These are phyloP conservation scores for Trypanosoma rangeli DNA, from an alignment of 208 protist species.

Conservation along the genomic window DNA sequence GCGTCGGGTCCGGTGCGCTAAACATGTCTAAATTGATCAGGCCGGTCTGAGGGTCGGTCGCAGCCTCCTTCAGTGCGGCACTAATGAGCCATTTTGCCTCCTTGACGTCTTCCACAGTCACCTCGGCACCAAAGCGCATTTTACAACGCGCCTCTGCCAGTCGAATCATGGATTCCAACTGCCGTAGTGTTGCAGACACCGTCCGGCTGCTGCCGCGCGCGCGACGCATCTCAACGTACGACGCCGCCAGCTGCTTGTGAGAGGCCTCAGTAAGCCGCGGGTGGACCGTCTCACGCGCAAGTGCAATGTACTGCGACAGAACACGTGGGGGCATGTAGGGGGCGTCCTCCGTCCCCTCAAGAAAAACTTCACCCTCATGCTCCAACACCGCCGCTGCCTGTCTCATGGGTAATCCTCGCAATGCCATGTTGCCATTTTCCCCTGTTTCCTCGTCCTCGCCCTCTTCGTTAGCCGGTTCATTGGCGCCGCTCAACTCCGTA, in stretches of 20 bases:
- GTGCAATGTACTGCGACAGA: slow-evolving; percentile 92
- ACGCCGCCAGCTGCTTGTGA: slow-evolving; percentile 85
- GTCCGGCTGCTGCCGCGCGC: slow-evolving; percentile 87
- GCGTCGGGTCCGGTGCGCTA: slow-evolving; percentile 73
- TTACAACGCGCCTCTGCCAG: slow-evolving; percentile 93
- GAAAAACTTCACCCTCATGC: slow-evolving; percentile 76
- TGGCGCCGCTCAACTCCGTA: neutral
- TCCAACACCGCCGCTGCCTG: slow-evolving; percentile 42
- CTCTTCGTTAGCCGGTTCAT: slow-evolving; percentile 5
- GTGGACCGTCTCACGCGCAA: slow-evolving; percentile 86
- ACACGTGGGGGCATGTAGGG: slow-evolving; percentile 77
- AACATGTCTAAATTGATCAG: slow-evolving; percentile 91
- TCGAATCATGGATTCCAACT: slow-evolving; percentile 99
- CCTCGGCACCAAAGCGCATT: slow-evolving; percentile 84
- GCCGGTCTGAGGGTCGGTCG: slow-evolving; percentile 86
- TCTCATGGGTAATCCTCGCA: slow-evolving; percentile 15
- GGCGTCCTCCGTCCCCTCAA: slow-evolving; percentile 44
- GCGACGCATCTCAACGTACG: slow-evolving; percentile 94
- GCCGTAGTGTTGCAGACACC: slow-evolving; percentile 97
- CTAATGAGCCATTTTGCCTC: slow-evolving; percentile 92
- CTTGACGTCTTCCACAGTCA: slow-evolving; percentile 81
- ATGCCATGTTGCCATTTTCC: slow-evolving; percentile 2
- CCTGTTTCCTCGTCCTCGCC: too few species aligned
- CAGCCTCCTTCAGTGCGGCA: slow-evolving; percentile 82
- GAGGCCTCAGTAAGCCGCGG: slow-evolving; percentile 89